Evolutionary conservation across 345 rosid genomes (phyloP), one percentile per base, ranked within the genome.

Genomic region (Salix suchowensis): DNA sequence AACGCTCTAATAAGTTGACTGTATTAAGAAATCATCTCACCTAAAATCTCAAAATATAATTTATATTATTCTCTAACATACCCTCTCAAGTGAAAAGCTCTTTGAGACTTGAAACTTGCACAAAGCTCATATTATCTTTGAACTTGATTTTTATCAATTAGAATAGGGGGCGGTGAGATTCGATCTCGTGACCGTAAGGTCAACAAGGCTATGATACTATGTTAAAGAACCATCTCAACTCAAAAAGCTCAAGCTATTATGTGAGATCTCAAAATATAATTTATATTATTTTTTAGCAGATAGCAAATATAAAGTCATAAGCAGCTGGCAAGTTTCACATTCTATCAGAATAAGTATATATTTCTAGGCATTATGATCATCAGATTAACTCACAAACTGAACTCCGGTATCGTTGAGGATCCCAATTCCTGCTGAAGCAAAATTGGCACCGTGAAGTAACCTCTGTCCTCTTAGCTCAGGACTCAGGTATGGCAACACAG

Each of bases 361-460:
- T 6, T 21, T 8, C 34, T 19, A 50, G 37, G 2, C 15, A 23
- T 12, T 6, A 6, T 37, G 48, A 15, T 37, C 16, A 36, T 58
- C 24, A n/a, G 58, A 9, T 19, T 32, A 28, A 76, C 89, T 79
- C 71, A 88, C 94, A 75, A 90, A 90, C 64, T 90, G 94, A 72
- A 76, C 19, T 16, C 91, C 94, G 18, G 94, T 90, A 82, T 90
- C 91, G 73, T 90, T 88, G 21, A 90, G 89, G 76, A 90, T 81
- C 36, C 96, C 97, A 10, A 92, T 87, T 13, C 98, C 94, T 9
- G 96, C 98, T 18, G 98, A 91, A 18, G 98, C 98, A 71, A 92
- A 94, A 81, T 92, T 94, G 48, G 98, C 97, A 39, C 98, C 98
- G 18, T 83, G 34, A 6, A 92, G 85, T 39, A 92, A 86, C 77